Base-by-base conservation (phyloP, 306 rosid species). In the Heteromeles arbutifolia region DNA sequence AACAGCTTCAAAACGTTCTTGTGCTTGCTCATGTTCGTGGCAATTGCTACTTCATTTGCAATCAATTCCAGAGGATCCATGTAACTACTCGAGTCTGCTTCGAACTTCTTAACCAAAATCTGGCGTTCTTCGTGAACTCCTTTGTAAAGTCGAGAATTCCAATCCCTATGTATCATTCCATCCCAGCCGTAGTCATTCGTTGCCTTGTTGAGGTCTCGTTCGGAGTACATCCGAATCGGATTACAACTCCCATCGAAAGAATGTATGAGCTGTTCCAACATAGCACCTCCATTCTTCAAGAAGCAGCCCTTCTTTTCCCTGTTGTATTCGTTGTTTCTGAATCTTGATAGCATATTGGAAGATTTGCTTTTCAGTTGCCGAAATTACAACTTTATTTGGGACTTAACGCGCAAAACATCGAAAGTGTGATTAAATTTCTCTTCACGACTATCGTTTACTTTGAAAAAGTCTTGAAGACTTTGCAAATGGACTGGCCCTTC, bases 1-100 rank as follows among this genome's bases (percentile, higher is more conserved):
- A 59, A 58, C 9, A 74, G 75, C 79, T 74, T 74, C 74, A 80
- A 18, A 13, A 74, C 70, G 17, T 74, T 74, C 7, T 80, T 80
- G 66, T 74, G 83, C 45, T 61, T 61, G 72, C 79, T 80, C 72
- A 67, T 80, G 13, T 48, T 31, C 4, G 83, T 74, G 1, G 74
- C 70, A 7, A 80, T n/a, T 4, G 59, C 70, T 3, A 24, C 34
- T 62, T 80, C 75, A 68, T 68, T 74, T 48, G 74, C 7, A 21
- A 69, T 69, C 10, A 8, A 1, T n/a, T 43, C 67, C 9, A 54
- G 8, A 18, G 19, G 12, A 34, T 56, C 57, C 12, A 1, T 19
- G 10, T 17, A 22, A 7, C 3, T 10, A 11, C 21, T 8, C 2
- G 13, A 1, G 43, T 0, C 1, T 19, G 9, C 6, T 22, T 32